A percentile compares a stretch with the other conserved stretches of the same genome.
Evolutionary conservation across 352 stramenopile species (phyloP).

Genomic region (Aphanomyces stellatus): DNA sequence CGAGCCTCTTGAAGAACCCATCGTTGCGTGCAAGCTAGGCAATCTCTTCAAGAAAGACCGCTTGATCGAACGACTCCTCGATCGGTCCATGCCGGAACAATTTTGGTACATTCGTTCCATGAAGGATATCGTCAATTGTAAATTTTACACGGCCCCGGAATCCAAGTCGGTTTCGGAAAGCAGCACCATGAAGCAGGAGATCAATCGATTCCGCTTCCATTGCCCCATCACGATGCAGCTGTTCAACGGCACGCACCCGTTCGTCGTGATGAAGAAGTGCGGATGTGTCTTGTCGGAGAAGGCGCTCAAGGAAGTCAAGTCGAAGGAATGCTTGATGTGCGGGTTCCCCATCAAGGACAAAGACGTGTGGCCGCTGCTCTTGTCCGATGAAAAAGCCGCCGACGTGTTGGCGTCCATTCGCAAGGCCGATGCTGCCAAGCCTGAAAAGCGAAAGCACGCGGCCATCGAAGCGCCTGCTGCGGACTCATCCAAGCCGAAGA

Average conservation of each 20-base stretch:
- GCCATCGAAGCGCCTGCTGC: slow-evolving; percentile 20
- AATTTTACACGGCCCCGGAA: slow-evolving; percentile 27
- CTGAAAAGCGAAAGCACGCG: slow-evolving; percentile 28
- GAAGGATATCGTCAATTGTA: slow-evolving; percentile 82
- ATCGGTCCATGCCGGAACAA: slow-evolving; percentile 55
- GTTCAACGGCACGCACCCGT: slow-evolving; percentile 83
- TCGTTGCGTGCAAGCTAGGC: slow-evolving; percentile 83
- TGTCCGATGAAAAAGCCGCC: slow-evolving; percentile 49
- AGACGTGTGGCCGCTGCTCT: slow-evolving; percentile 51
- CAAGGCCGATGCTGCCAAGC: slow-evolving; percentile 16
- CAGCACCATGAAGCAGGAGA: not conserved
- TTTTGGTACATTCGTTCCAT: slow-evolving; percentile 79
- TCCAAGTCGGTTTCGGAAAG: not conserved
- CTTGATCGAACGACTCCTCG: slow-evolving; percentile 73
- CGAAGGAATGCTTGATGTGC: slow-evolving; percentile 60
- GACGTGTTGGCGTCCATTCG: slow-evolving; percentile 28
- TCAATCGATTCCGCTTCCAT: slow-evolving; percentile 22
- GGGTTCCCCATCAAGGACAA: slow-evolving; percentile 38
- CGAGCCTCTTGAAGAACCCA: slow-evolving; percentile 66
- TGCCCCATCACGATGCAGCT: slow-evolving; percentile 84
- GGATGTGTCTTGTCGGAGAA: slow-evolving; percentile 86
- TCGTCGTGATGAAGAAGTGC: slow-evolving; percentile 69
- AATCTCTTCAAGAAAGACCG: slow-evolving; percentile 92
- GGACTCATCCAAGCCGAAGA: slow-evolving; percentile 23
- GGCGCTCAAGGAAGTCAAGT: slow-evolving; percentile 74